Conservation (phyloP, 2,329 filamentous ascomycete species). For the Colletotrichum tropicicola region DNA sequence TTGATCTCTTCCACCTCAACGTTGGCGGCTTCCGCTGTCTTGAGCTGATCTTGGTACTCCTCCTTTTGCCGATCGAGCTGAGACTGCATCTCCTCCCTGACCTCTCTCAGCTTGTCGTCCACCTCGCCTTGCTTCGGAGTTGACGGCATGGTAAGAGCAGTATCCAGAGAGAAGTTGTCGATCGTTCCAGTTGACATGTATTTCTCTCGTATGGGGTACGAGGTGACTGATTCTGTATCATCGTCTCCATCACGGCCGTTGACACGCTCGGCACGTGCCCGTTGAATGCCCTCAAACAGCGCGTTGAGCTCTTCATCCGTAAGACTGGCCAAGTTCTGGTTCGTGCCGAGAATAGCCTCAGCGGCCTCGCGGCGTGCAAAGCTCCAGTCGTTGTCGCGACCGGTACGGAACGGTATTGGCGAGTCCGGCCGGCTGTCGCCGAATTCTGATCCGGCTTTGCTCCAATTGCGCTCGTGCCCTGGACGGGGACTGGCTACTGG, state of each 20-base stretch:
- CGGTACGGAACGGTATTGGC: slow-evolving; percentile 74
- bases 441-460: slow-evolving; percentile 80
- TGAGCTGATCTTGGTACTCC: slow-evolving; percentile 81
- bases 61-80: slow-evolving; percentile 87
- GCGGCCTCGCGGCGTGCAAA: slow-evolving; percentile 94
- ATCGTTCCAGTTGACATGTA: slow-evolving; percentile 95
- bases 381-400: slow-evolving; percentile 92
- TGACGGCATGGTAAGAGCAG: slow-evolving; percentile 90
- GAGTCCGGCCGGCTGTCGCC: slow-evolving; percentile 84
- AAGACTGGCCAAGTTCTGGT: slow-evolving; percentile 89
- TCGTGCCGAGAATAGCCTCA: slow-evolving; percentile 85
- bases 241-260: slow-evolving; percentile 82
- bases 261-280: slow-evolving; percentile 80
- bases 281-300: slow-evolving; percentile 93
- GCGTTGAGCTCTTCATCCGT: slow-evolving; percentile 95
- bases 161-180: slow-evolving; percentile 96
- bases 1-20: slow-evolving; percentile 86
- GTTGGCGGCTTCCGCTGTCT: slow-evolving; percentile 76
- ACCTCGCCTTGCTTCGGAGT: slow-evolving; percentile 83
- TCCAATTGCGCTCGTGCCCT: slow-evolving; percentile 81
- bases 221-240: slow-evolving; percentile 88
- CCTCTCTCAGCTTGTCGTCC: slow-evolving; percentile 78
- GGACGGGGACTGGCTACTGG: slow-evolving; percentile 70
- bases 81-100: slow-evolving; percentile 83
- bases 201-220: slow-evolving; percentile 90